Evolutionary conservation across 1,284 basidiomycete species (phyloP), one percentile per base, ranked within the genome.

Genomic region (Marasmius oreades): DNA sequence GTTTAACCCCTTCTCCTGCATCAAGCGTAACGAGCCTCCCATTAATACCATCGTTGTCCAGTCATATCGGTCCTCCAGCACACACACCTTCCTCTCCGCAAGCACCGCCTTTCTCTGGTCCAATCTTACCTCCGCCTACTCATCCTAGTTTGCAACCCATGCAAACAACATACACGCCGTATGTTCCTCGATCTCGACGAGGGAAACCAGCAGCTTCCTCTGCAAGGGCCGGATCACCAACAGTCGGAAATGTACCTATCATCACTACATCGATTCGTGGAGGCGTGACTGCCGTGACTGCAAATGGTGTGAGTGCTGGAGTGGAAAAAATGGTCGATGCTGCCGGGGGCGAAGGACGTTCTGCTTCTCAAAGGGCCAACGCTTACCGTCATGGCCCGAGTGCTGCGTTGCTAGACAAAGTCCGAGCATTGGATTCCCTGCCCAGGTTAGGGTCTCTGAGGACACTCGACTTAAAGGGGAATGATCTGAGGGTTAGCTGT

Each of bases 381-480:
- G 22, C 44, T 20, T 50, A 50, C 28, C 31, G 31, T 31, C 47
- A 50, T 11, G 47, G 47, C 12, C 47, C 47, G n/a, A 50, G 47
- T n/a, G 47, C 47, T 8, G 90, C 90, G 11, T 68, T 92, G 55
- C 67, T 92, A 60, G 88, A 90, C 64, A 90, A 88, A 70, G 89
- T 92, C 1, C 77, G 92, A 37, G 92, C 92, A 16, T 71, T 96
- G 66, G 93, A 95, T 63, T 83, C 85, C 20, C 73, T 97, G 56
- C 93, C 95, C 24, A 76, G 93, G 44, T 73, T 97, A 11, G 95
- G 95, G 3, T 86, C 86, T 14, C 72, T 99, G 56, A 78, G 90
- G 66, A 98, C 94, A 24, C 76, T 98, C 58, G 96, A 98, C 77
- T 73, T 99, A 59, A 88, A 88, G 70, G 88, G 90, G 10, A 98